A percentile compares a stretch with the other conserved stretches of the same genome.
phyloP scores from a whole-genome alignment of 1,284 basidiomycete species.

The Trichosporon faecale region DNA sequence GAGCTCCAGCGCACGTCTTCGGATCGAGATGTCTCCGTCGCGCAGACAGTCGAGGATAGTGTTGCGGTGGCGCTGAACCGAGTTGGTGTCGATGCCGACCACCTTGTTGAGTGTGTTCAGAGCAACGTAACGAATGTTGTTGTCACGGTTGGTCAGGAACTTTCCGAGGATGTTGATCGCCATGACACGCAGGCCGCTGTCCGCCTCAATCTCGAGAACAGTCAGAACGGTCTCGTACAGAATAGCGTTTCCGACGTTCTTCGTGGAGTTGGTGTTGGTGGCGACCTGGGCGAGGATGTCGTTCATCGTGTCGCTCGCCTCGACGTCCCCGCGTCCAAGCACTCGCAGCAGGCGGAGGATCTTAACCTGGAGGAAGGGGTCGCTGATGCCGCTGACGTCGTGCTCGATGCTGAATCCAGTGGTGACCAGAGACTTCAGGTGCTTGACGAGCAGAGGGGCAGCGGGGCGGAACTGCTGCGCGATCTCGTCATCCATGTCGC shows the following conservation, averaged over 20 bases:
- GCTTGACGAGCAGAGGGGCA: slow-evolving; percentile 88
- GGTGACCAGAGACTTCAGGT: slow-evolving; percentile 90
- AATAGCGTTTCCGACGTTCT: slow-evolving; percentile 98
- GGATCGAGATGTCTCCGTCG: slow-evolving; percentile 98
- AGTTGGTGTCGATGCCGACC: slow-evolving; percentile 95
- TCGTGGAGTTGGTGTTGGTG: slow-evolving; percentile 95
- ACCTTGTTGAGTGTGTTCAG: slow-evolving; percentile 99
- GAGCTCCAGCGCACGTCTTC: slow-evolving; percentile 90
- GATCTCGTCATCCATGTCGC: slow-evolving; percentile 68
- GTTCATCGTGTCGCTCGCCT: slow-evolving; percentile 95
- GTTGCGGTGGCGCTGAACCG: slow-evolving; percentile 95
- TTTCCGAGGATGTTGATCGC: slow-evolving; percentile 99
- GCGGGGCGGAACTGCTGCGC: slow-evolving; percentile 89
- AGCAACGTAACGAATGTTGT: slow-evolving; percentile 99
- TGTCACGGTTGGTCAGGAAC: slow-evolving; percentile 95
- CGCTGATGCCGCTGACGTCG: slow-evolving; percentile 98
- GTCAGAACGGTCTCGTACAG: slow-evolving; percentile 97
- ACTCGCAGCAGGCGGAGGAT: slow-evolving; percentile 88
- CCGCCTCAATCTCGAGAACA: slow-evolving; percentile 97
- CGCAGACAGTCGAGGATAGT: slow-evolving; percentile 97
- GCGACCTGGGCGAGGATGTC: slow-evolving; percentile 97
- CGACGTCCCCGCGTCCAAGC: slow-evolving; percentile 77
- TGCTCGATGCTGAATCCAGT: slow-evolving; percentile 99
- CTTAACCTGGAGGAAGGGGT: slow-evolving; percentile 98
- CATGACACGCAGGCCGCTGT: slow-evolving; percentile 94